Evolutionary conservation across 768 basidiomycete genomes (phyloP), one percentile per base, ranked within the genome.

Genomic region (Hypholoma fasciculare): DNA sequence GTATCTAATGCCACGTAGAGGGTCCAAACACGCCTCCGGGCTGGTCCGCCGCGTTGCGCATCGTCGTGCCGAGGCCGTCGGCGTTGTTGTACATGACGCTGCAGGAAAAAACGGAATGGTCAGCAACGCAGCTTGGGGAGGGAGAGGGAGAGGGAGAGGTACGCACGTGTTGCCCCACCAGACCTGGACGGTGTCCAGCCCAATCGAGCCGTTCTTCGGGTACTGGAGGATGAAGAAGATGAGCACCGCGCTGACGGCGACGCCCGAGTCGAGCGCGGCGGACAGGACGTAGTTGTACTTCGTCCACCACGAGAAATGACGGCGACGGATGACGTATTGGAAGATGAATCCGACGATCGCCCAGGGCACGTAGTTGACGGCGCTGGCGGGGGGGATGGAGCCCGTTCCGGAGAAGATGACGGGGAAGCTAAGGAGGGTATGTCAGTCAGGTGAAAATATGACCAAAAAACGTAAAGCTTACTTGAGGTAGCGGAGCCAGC

Each of bases 151-250:
- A 47, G 70, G 7, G 72, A 67, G 30, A 34, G 30, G 30, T 34
- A 59, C 76, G 51, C 53, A 77, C 76, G 73, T 81, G 60, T 90
- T 90, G 11, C 89, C 90, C 89, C 88, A 90, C 90, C 89, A 91
- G 2, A 60, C 52, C 59, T 82, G 81, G 43, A 91, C 67, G 7
- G 59, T 85, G 36, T 74, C 72, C 11, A 65, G 4, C 6, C 86
- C 89, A 60, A 90, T 88, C 11, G 70, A 71, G 3, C 88, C 87
- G 55, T 88, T 78, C 56, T 61, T 61, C 1, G 88, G 89, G 63
- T 83, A 89, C 70, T 90, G 84, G n/a, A 89, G 75, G 38, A 67
- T 62, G 65, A 87, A 86, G 73, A 84, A 87, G 42, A 88, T 77
- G 52, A 79, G 59, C 23, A 89, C 71, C 3, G 80, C 70, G 19